Evolutionary conservation across 1,139 yeast species (phyloP).

Genomic region (Saccharomyces hybrid): DNA sequence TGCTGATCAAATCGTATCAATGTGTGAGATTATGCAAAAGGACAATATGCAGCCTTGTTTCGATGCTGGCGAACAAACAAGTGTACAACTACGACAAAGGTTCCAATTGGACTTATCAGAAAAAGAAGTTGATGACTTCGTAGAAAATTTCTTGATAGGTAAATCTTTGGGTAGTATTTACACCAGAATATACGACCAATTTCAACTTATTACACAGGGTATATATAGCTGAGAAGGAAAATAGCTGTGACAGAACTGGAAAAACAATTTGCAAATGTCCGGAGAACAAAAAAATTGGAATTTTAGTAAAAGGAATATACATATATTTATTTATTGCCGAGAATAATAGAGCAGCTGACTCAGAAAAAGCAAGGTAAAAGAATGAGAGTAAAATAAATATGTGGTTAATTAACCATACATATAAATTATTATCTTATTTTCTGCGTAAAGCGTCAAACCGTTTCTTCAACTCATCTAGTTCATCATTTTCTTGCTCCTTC

Average conservation of each 20-base stretch:
- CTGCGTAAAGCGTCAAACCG: slow-evolving; percentile 45
- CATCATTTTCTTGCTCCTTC: slow-evolving; percentile 32
- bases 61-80: slow-evolving; percentile 77
- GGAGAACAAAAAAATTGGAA: too few species aligned
- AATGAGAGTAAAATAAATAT: not conserved
- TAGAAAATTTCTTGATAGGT: slow-evolving; percentile 63
- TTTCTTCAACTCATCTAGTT: slow-evolving; percentile 45
- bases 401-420: not conserved
- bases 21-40: slow-evolving; percentile 90
- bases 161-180: slow-evolving; percentile 85
- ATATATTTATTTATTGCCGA: not conserved
- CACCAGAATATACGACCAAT: slow-evolving; percentile 89
- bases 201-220: slow-evolving; percentile 89
- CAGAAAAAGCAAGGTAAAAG: not conserved
- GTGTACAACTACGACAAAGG: slow-evolving; percentile 68
- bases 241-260: too few species aligned
- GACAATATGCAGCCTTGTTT: slow-evolving; percentile 89
- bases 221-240: slow-evolving; percentile 49
- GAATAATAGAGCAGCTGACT: not conserved
- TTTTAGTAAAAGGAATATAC: not conserved
- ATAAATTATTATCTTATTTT: slow-evolving; percentile 7
- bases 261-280: too few species aligned
- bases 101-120: slow-evolving; percentile 71
- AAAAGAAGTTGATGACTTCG: slow-evolving; percentile 65
- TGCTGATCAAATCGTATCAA: slow-evolving; percentile 62